Evolutionary conservation across 148 eudicot genomes (phyloP).

Genomic region (Camellia granthamiana): DNA sequence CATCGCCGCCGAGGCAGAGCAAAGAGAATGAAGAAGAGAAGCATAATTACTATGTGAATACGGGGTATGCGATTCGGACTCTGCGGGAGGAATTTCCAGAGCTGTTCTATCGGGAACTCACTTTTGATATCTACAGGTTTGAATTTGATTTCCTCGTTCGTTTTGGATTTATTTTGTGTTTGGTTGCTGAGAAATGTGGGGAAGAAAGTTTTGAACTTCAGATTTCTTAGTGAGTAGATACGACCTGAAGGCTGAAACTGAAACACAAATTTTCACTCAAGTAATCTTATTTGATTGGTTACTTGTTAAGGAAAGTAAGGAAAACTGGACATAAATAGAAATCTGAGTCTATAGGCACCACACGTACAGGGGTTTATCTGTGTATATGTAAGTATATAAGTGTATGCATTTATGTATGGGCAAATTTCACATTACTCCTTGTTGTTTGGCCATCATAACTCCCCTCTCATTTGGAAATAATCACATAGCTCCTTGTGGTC

Average conservation of each 20-base stretch:
- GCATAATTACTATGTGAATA: constrained; percentile 60
- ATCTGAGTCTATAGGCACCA: background rate
- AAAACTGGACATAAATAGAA: background rate
- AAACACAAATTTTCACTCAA: background rate
- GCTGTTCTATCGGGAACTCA: constrained; percentile 62
- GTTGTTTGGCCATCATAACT: too few species aligned
- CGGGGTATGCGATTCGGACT: constrained; percentile 84
- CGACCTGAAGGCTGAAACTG: background rate
- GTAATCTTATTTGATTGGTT: background rate
- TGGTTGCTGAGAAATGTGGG: background rate
- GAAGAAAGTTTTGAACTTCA: background rate
- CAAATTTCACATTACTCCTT: too few species aligned
- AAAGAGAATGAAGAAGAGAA: constrained; percentile 65
- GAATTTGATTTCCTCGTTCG: background rate
- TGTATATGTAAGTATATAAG: background rate
- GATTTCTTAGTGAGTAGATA: background rate
- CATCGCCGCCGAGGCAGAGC: constrained; percentile 32
- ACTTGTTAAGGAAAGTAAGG: background rate
- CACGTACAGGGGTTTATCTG: background rate
- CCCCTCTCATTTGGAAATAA: too few species aligned
- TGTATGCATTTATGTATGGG: background rate
- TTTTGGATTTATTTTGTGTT: background rate
- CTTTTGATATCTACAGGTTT: constrained; percentile 83
- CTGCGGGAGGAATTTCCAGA: constrained; percentile 79
- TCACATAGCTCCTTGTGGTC: too few species aligned